Percentiles rank a stretch among this genome's conserved stretches.
Conservation (phyloP, 371 early-diverging fungal genomes). For the Apophysomyces elegans region DNA sequence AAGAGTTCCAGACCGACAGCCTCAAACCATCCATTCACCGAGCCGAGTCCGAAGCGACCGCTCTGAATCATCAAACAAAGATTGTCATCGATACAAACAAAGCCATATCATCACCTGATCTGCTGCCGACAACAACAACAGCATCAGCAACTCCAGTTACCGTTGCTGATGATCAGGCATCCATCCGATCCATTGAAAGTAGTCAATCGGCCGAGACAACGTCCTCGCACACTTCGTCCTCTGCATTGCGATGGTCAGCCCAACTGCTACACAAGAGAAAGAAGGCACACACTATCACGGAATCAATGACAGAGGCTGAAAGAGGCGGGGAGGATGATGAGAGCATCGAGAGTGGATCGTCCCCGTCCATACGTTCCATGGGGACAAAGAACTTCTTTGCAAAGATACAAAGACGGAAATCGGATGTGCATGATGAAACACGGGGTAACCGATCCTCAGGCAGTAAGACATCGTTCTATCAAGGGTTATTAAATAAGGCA, state of each 20-base stretch:
- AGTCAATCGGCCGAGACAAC: neutral
- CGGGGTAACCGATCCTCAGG: neutral
- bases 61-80: too few relatives aligned
- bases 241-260: neutral
- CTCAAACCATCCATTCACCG: neutral
- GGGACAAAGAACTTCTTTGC: neutral
- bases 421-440: neutral
- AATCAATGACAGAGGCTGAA: neutral
- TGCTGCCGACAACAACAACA: neutral
- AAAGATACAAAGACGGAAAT: neutral
- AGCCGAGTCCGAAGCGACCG: neutral
- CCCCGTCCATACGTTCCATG: neutral
- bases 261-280: neutral
- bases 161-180: conserved; percentile 1
- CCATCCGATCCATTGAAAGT: neutral
- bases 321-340: neutral
- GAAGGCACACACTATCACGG: neutral
- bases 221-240: neutral
- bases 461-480: neutral
- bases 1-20: neutral
- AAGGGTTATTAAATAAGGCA: neutral
- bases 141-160: neutral
- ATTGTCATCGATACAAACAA: neutral
- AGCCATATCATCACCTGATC: neutral
- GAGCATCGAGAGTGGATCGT: neutral